Evolutionary conservation across 1,139 yeast species (phyloP).

Genomic region (Candida sp.): DNA sequence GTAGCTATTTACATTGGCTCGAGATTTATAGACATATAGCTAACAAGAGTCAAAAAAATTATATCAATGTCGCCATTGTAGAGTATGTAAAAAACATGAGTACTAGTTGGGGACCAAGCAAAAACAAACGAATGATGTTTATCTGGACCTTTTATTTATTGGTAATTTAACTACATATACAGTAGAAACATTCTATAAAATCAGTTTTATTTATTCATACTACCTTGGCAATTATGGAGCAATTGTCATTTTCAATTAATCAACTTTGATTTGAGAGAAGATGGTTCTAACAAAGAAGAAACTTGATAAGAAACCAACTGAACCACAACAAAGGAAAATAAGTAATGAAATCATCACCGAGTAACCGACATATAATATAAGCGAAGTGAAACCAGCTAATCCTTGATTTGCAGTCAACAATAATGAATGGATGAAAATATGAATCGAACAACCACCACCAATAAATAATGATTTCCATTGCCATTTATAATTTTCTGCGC

Average conservation of each 20-base stretch:
- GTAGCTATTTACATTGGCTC: not conserved
- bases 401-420: slow-evolving; percentile 63
- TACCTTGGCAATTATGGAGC: no score
- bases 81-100: no score
- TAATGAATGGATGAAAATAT: slow-evolving; percentile 81
- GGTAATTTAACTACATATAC: not conserved
- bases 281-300: slow-evolving; percentile 76
- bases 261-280: slow-evolving; percentile 84
- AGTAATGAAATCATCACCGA: slow-evolving; percentile 67
- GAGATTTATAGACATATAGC: not conserved
- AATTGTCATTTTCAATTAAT: slow-evolving; percentile 22
- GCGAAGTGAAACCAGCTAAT: slow-evolving; percentile 72
- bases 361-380: slow-evolving; percentile 84
- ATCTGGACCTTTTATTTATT: no score
- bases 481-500: slow-evolving; percentile 95
- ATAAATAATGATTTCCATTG: slow-evolving; percentile 91
- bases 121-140: no score
- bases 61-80: no score
- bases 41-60: not conserved
- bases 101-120: no score
- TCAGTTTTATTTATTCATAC: not conserved
- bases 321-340: slow-evolving; percentile 81
- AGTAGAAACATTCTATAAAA: not conserved
- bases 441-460: slow-evolving; percentile 87
- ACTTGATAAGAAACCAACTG: slow-evolving; percentile 79